Conservation (phyloP, 2,329 filamentous ascomycete genomes). For the Fusarium sp. region DNA sequence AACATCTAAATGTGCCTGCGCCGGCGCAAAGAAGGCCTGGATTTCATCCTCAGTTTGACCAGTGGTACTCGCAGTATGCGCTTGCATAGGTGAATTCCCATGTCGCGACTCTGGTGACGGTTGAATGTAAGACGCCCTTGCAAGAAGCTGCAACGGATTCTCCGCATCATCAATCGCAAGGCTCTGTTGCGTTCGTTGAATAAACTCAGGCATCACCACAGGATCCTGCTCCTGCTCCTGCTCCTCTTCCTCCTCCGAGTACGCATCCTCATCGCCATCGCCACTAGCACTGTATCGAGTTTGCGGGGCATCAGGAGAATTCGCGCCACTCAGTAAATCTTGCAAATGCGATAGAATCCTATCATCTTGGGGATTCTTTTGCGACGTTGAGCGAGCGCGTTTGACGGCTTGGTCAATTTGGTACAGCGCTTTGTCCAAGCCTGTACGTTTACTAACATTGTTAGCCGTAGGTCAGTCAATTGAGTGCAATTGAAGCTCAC, state of each 20-base stretch:
- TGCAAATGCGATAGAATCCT: slow-evolving; percentile 60
- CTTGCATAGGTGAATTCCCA: slow-evolving; percentile 45
- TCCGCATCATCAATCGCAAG: slow-evolving; percentile 78
- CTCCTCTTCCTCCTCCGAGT: slow-evolving; percentile 51
- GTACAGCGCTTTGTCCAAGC: slow-evolving; percentile 78
- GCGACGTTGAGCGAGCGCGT: slow-evolving; percentile 60
- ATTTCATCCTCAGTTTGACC: slow-evolving; percentile 59
- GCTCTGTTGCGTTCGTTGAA: slow-evolving; percentile 58
- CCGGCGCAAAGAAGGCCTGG: slow-evolving; percentile 74
- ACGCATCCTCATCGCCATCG: slow-evolving; percentile 47
- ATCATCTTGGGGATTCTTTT: slow-evolving; percentile 58
- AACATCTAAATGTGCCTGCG: slow-evolving; percentile 71
- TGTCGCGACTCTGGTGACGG: slow-evolving; percentile 58
- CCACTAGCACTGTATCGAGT: slow-evolving; percentile 32
- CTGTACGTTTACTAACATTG: slow-evolving; percentile 73
- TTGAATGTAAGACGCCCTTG: slow-evolving; percentile 76
- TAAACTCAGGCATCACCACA: slow-evolving; percentile 45
- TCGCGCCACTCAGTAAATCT: slow-evolving; percentile 53
- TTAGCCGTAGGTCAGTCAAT: slow-evolving; percentile 6
- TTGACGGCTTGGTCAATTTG: slow-evolving; percentile 78
- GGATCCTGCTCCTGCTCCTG: slow-evolving; percentile 47
- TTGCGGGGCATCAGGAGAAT: slow-evolving; percentile 34
- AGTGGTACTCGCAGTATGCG: slow-evolving; percentile 37
- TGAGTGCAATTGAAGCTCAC: slow-evolving; percentile 56
- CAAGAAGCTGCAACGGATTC: slow-evolving; percentile 79